Conservation (phyloP, 805 yeast species). For the Schizosaccharomyces osmophilus region DNA sequence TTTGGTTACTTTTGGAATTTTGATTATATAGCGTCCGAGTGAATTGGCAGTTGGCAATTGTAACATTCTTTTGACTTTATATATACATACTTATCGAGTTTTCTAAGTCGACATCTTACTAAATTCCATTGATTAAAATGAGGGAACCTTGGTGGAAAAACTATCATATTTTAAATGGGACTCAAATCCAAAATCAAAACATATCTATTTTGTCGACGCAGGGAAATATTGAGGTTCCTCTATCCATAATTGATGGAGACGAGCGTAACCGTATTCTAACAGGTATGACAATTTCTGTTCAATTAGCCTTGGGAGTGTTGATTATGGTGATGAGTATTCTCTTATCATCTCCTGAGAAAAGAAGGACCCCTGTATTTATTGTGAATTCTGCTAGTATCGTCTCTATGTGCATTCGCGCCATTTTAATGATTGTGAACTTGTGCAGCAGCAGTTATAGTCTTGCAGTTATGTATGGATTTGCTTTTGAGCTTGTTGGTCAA, state of each 20-base stretch:
- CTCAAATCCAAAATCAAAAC: not conserved
- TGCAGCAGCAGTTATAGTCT: slow-evolving; percentile 28
- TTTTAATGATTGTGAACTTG: slow-evolving; percentile 30
- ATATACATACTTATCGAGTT: no score
- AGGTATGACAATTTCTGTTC: slow-evolving; percentile 7
- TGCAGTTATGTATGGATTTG: slow-evolving; percentile 21
- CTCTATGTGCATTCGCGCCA: slow-evolving; percentile 33
- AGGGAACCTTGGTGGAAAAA: not conserved
- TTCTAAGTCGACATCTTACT: no score
- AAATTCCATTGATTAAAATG: not conserved
- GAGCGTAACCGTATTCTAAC: not conserved
- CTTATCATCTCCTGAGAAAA: slow-evolving; percentile 23
- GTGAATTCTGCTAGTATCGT: slow-evolving; percentile 40
- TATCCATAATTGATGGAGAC: not conserved
- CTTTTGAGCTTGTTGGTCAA: slow-evolving; percentile 16
- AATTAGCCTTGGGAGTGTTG: slow-evolving; percentile 7
- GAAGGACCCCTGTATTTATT: slow-evolving; percentile 43
- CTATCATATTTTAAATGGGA: not conserved
- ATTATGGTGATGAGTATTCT: slow-evolving; percentile 12
- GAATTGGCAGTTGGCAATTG: no score
- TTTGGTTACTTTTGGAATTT: no score
- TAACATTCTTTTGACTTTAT: no score
- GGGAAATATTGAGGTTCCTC: not conserved
- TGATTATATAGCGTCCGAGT: no score
- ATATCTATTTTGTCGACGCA: not conserved